Evolutionary conservation across 1,284 basidiomycete species (phyloP).

Genomic region (Heterobasidion irregulare): DNA sequence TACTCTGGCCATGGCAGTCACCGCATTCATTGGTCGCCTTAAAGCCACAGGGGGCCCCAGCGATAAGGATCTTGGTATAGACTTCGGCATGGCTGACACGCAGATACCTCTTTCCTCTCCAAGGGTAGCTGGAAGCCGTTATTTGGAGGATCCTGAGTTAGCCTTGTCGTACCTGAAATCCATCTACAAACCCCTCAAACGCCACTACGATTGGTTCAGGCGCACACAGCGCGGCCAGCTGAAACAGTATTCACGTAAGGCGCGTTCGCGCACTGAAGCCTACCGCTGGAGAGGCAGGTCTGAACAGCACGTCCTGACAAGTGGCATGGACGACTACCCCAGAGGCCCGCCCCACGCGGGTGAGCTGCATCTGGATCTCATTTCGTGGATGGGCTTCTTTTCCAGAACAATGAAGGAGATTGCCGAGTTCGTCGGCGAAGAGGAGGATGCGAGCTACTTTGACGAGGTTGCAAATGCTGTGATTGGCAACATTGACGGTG

Average conservation of each 20-base stretch:
- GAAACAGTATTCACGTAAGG: slow-evolving; percentile 78
- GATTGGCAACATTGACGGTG: slow-evolving; percentile 82
- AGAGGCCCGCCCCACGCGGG: slow-evolving; percentile 82
- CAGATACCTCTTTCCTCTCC: slow-evolving; percentile 33
- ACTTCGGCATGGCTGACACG: slow-evolving; percentile 35
- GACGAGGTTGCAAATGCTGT: slow-evolving; percentile 73
- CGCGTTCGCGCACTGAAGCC: slow-evolving; percentile 79
- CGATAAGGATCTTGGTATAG: slow-evolving; percentile 56
- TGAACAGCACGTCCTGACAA: slow-evolving; percentile 81
- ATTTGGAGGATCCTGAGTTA: slow-evolving; percentile 50
- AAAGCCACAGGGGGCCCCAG: slow-evolving; percentile 30
- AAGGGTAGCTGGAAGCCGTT: slow-evolving; percentile 28
- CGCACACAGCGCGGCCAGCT: slow-evolving; percentile 90
- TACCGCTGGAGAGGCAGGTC: slow-evolving; percentile 95
- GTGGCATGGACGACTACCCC: slow-evolving; percentile 94
- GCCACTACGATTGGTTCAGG: slow-evolving; percentile 95
- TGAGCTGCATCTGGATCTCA: slow-evolving; percentile 87
- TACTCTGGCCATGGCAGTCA: slow-evolving; percentile 86
- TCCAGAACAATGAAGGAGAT: slow-evolving; percentile 84
- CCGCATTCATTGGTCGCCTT: slow-evolving; percentile 77
- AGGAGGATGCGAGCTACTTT: slow-evolving; percentile 74
- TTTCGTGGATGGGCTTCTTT: slow-evolving; percentile 95
- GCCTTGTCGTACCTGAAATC: slow-evolving; percentile 65
- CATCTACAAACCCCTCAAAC: slow-evolving; percentile 78
- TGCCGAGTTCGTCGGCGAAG: slow-evolving; percentile 74